A percentile compares a stretch with the other conserved stretches of the same genome.
Conservation (phyloP, 441 rosid species). For the Cnidoscolus chayamansa region DNA sequence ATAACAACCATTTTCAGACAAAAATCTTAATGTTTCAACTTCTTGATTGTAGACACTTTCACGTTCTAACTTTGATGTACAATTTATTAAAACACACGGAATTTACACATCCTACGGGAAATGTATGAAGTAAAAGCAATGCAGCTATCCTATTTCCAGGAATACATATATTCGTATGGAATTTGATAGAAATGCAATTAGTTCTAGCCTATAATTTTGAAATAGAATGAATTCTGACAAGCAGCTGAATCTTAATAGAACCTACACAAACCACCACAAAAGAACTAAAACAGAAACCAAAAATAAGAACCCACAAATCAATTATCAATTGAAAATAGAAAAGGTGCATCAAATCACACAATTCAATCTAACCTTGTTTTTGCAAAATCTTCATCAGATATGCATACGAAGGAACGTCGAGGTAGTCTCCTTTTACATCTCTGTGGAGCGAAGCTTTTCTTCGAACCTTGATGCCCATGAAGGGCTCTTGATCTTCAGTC, state of each 20-base stretch:
- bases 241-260: neutral
- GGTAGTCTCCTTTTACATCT: slow-evolving; percentile 73
- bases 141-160: neutral
- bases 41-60: too few relatives aligned
- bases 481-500: slow-evolving; percentile 70
- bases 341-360: neutral
- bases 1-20: too few relatives aligned
- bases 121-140: neutral
- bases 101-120: too few relatives aligned
- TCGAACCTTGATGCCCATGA: slow-evolving; percentile 75
- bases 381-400: slow-evolving; percentile 65
- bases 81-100: too few relatives aligned
- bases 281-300: neutral
- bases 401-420: slow-evolving; percentile 64
- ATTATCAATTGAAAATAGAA: neutral
- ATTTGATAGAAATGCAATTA: neutral
- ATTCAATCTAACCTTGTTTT: slow-evolving; percentile 61
- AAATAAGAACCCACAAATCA: neutral
- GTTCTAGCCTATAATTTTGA: neutral
- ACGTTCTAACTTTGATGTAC: neutral
- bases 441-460: slow-evolving; percentile 75
- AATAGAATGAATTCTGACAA: neutral
- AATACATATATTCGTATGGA: neutral
- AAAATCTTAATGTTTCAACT: too few relatives aligned
- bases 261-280: neutral